Evolutionary conservation across 106 monocot species (phyloP).

Genomic region (Posidonia australis): DNA sequence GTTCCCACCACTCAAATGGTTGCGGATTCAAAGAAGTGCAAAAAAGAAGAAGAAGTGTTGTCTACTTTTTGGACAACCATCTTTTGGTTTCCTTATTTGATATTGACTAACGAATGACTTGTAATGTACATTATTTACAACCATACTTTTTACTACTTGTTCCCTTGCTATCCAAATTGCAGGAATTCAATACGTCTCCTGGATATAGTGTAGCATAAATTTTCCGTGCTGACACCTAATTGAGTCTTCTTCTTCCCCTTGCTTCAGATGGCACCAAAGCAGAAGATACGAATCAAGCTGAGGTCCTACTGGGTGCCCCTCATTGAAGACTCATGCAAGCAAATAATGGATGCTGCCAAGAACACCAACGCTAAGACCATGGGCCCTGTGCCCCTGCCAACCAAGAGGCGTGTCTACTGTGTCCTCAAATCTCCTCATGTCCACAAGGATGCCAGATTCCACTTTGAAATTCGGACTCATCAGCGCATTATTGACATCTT

Average conservation of each 20-base stretch:
- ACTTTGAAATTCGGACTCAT: conserved; percentile 94
- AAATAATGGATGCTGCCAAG: conserved; percentile 83
- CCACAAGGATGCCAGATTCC: conserved; percentile 91
- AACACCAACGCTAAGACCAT: conserved; percentile 88
- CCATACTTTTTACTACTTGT: too few relatives aligned
- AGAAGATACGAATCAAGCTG: conserved; percentile 91
- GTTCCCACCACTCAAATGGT: too few relatives aligned
- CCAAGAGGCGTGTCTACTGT: conserved; percentile 78
- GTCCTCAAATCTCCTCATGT: conserved; percentile 95
- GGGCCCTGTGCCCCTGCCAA: conserved; percentile 87
- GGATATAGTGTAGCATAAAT: too few relatives aligned
- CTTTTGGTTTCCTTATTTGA: too few relatives aligned
- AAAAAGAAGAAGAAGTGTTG: too few relatives aligned
- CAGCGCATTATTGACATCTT: conserved; percentile 71
- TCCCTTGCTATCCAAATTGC: too few relatives aligned
- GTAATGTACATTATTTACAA: too few relatives aligned
- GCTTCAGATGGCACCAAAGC: conserved; percentile 58
- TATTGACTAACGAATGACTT: too few relatives aligned
- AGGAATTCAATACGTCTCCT: too few relatives aligned
- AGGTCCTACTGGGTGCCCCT: conserved; percentile 83
- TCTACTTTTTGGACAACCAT: too few relatives aligned
- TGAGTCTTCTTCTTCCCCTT: not conserved
- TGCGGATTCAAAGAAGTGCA: too few relatives aligned
- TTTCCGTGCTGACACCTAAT: too few relatives aligned
- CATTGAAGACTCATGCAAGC: conserved; percentile 96